A percentile compares a stretch with the other conserved stretches of the same genome.
phyloP scores from a whole-genome alignment of 129 eudicot genomes.

The Scalesia atractyloides region DNA sequence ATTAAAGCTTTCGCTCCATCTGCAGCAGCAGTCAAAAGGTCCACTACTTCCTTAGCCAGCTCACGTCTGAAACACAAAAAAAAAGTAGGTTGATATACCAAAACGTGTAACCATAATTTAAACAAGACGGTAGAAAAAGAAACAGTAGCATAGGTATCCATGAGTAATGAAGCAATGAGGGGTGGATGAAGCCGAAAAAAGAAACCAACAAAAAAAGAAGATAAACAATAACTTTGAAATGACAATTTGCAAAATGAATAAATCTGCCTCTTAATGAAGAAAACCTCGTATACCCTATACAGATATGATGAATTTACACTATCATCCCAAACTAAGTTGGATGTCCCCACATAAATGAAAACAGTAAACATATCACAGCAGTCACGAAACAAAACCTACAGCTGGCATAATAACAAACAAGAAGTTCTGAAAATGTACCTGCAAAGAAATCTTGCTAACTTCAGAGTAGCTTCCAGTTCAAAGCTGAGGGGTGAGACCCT shows the following conservation, averaged over 20 bases:
- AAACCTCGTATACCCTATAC: neutral
- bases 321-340: neutral
- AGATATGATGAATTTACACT: constrained; percentile 1
- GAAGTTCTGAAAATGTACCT: constrained; percentile 48
- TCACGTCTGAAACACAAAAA: constrained; percentile 61
- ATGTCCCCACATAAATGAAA: constrained; percentile 8
- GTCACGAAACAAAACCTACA: constrained; percentile 11
- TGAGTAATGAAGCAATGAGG: neutral
- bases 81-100: neutral
- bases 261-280: constrained; percentile 15
- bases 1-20: constrained; percentile 94
- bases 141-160: neutral
- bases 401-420: constrained; percentile 7
- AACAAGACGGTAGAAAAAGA: neutral
- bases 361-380: constrained; percentile 8
- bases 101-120: neutral
- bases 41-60: constrained; percentile 89
- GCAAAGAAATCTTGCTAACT: constrained; percentile 92
- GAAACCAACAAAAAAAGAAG: neutral
- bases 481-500: constrained; percentile 99
- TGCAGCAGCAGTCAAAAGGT: constrained; percentile 89
- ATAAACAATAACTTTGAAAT: neutral
- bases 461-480: constrained; percentile 97
- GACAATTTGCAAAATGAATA: constrained; percentile 4
- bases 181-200: neutral